phyloP scores from a whole-genome alignment of 495 filamentous ascomycete species.

The Massariosphaeria phaeospora region DNA sequence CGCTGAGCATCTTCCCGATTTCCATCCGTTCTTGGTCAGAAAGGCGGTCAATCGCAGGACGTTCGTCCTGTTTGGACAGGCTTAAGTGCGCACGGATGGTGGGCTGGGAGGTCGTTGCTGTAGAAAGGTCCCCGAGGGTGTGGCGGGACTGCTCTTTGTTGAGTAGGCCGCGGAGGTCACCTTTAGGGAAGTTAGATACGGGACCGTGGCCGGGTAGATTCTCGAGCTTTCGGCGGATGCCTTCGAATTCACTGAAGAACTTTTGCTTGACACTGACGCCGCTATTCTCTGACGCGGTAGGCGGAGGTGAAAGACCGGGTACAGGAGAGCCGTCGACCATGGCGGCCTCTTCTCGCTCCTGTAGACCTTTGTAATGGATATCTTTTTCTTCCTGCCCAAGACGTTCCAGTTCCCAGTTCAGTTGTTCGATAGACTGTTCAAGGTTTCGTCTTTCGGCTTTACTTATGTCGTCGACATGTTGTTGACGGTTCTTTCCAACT shows the following conservation, averaged over 20 bases:
- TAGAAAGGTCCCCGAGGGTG: background rate
- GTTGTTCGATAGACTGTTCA: constrained; percentile 1
- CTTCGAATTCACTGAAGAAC: constrained; percentile 66
- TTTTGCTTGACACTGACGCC: constrained; percentile 53
- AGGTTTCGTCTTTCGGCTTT: background rate
- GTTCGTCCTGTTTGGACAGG: too few species aligned
- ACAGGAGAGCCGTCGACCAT: too few species aligned
- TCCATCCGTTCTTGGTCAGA: too few species aligned
- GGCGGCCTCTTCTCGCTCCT: background rate
- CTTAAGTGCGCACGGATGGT: too few species aligned
- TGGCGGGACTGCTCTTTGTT: background rate
- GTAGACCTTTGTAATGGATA: background rate
- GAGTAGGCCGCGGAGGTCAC: background rate
- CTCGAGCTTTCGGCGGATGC: constrained; percentile 22
- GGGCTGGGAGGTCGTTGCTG: too few species aligned
- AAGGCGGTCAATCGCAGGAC: too few species aligned
- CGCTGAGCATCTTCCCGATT: too few species aligned
- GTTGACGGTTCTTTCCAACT: background rate
- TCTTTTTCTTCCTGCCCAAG: background rate
- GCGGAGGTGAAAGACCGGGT: too few species aligned
- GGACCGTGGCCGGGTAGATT: background rate
- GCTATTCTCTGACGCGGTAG: background rate
- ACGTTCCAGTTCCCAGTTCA: constrained; percentile 1
- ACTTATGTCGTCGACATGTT: background rate
- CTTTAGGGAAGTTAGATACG: background rate